Percentiles rank a stretch among this genome's conserved stretches.
Evolutionary conservation across 129 eudicot species (phyloP).

Genomic region (Dittrichia graveolens): DNA sequence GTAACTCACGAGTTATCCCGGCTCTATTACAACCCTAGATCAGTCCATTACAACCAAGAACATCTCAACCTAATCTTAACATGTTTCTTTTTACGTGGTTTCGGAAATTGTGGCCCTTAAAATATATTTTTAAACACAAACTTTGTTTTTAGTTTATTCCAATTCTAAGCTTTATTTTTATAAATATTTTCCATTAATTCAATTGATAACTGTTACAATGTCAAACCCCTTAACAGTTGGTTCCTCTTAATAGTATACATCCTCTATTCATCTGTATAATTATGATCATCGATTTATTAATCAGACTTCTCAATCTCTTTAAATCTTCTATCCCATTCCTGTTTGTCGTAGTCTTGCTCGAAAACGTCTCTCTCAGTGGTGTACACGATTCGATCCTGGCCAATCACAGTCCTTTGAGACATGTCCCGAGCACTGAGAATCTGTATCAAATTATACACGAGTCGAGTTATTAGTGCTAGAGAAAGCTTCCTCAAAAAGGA

Average conservation of each 20-base stretch:
- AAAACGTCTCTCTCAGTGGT: constrained; percentile 73
- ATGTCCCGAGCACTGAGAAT: constrained; percentile 91
- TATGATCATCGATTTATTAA: constrained; percentile 20
- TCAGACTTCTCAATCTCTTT: constrained; percentile 66
- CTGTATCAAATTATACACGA: constrained; percentile 39
- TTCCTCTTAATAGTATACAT: background rate
- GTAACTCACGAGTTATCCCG: no score
- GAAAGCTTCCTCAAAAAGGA: background rate
- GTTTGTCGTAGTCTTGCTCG: constrained; percentile 80
- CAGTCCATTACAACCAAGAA: no score
- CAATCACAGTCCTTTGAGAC: constrained; percentile 80
- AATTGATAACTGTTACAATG: background rate
- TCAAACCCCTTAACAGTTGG: background rate
- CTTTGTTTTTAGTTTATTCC: no score
- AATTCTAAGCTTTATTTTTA: background rate
- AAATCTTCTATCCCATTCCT: constrained; percentile 82
- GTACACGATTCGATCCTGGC: constrained; percentile 79
- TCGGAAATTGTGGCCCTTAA: no score
- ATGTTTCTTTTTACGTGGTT: no score
- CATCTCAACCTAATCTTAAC: no score
- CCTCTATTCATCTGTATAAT: constrained; percentile 11
- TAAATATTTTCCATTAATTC: background rate
- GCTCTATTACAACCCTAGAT: no score
- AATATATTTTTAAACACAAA: no score
- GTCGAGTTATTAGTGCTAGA: background rate